Evolutionary conservation across 2,329 filamentous ascomycete species (phyloP).

Genomic region (Aspergillus viridinutans): DNA sequence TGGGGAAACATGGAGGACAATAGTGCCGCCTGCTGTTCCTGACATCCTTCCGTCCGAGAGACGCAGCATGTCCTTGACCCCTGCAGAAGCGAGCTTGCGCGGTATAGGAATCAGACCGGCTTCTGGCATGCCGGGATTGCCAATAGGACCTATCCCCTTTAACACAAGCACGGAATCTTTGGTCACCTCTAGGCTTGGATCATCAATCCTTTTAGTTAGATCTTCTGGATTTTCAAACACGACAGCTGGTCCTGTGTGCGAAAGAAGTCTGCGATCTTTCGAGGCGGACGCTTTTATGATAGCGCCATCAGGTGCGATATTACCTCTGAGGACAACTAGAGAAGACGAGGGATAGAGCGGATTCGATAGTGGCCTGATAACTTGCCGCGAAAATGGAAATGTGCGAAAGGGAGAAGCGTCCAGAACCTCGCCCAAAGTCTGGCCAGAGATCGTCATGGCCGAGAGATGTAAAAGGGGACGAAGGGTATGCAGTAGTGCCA

Average conservation of each 20-base stretch:
- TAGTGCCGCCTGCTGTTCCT: conserved; percentile 53
- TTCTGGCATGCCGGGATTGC: conserved; percentile 53
- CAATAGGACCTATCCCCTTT: conserved; percentile 48
- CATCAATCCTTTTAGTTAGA: conserved; percentile 45
- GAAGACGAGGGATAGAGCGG: conserved; percentile 46
- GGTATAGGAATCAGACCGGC: conserved; percentile 51
- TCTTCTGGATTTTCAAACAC: conserved; percentile 49
- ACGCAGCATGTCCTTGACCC: conserved; percentile 52
- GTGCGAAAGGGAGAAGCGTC: conserved; percentile 41
- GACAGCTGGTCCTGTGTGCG: conserved; percentile 43
- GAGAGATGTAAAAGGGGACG: conserved; percentile 45
- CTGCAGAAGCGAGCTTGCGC: conserved; percentile 44
- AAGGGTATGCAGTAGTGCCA: conserved; percentile 45
- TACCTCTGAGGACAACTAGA: conserved; percentile 45
- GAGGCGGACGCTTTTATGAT: conserved; percentile 51
- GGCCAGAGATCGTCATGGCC: conserved; percentile 45
- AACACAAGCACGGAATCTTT: conserved; percentile 46
- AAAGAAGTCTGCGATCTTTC: conserved; percentile 44
- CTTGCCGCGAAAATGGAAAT: conserved; percentile 39
- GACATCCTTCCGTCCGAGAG: conserved; percentile 54
- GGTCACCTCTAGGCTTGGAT: conserved; percentile 41
- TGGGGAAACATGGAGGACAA: conserved; percentile 52
- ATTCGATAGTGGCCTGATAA: conserved; percentile 43
- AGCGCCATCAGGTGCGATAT: conserved; percentile 47
- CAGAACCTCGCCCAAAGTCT: conserved; percentile 46